A percentile compares a stretch with the other conserved stretches of the same genome.
These are phyloP conservation scores for Pilasporangium apinafurcum DNA, from an alignment of 352 stramenopile species.

Conservation along the genomic window DNA sequence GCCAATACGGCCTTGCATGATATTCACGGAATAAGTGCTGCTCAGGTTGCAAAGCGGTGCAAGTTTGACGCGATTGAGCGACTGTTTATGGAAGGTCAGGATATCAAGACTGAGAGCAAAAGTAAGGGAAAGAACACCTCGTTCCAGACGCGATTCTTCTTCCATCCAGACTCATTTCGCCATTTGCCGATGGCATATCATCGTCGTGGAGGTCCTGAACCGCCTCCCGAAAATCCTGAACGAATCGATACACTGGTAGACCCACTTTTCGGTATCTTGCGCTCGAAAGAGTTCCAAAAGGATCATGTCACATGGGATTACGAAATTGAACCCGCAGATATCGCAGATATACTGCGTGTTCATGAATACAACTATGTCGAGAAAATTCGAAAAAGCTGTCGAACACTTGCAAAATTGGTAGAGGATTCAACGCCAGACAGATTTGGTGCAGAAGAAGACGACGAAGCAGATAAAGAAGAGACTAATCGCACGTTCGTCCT, in stretches of 20 bases:
- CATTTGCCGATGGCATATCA: constrained; percentile 77
- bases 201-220: constrained; percentile 50
- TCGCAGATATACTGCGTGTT: constrained; percentile 86
- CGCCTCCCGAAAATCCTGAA: constrained; percentile 88
- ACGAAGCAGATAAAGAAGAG: constrained; percentile 23
- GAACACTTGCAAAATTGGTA: constrained; percentile 15
- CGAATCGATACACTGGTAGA: constrained; percentile 85
- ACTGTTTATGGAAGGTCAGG: constrained; percentile 7
- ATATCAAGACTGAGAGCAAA: neutral
- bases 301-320: constrained; percentile 54
- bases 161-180: constrained; percentile 62
- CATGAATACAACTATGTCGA: constrained; percentile 89
- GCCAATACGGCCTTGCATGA: constrained; percentile 32
- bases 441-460: constrained; percentile 8
- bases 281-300: constrained; percentile 59
- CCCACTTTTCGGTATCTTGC: constrained; percentile 60
- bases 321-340: constrained; percentile 61
- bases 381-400: constrained; percentile 47
- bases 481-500: constrained; percentile 34
- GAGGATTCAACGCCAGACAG: neutral
- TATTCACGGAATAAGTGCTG: constrained; percentile 35
- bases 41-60: constrained; percentile 37
- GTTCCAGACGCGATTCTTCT: constrained; percentile 54
- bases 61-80: constrained; percentile 22
- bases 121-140: constrained; percentile 1